Evolutionary conservation across 306 rosid genomes (phyloP).

Genomic region (Rubus idaeus): DNA sequence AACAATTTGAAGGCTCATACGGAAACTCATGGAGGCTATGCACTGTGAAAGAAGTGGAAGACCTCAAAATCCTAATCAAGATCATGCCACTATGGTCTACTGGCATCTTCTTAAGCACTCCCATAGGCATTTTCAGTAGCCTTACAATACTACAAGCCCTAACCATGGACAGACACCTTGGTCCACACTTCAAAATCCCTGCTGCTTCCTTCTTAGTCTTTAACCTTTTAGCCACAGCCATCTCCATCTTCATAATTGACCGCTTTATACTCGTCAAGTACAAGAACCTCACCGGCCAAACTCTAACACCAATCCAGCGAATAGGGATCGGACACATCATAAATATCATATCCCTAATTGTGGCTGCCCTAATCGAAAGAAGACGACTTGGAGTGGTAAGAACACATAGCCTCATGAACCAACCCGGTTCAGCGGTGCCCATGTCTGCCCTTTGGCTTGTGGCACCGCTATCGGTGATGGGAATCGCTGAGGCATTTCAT

Average conservation of each 20-base stretch:
- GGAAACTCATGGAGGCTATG: constrained; percentile 33
- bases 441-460: constrained; percentile 37
- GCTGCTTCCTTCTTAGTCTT: constrained; percentile 25
- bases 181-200: constrained; percentile 26
- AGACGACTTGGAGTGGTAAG: constrained; percentile 15
- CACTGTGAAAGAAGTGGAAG: constrained; percentile 39
- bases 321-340: constrained; percentile 29
- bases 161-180: constrained; percentile 33
- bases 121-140: constrained; percentile 17
- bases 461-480: background rate
- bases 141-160: constrained; percentile 29
- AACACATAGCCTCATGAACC: background rate
- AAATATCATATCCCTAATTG: constrained; percentile 6
- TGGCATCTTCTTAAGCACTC: constrained; percentile 21
- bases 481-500: constrained; percentile 30
- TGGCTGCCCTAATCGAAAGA: constrained; percentile 29
- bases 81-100: constrained; percentile 38
- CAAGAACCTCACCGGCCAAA: background rate
- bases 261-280: constrained; percentile 7
- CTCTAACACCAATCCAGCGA: constrained; percentile 26
- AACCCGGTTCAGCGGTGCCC: constrained; percentile 15
- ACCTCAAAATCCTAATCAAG: constrained; percentile 27
- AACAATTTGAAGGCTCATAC: constrained; percentile 9
- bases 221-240: constrained; percentile 29
- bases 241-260: constrained; percentile 28